Evolutionary conservation across 257 asterid species (phyloP).

Genomic region (Cynanchum wilfordii): DNA sequence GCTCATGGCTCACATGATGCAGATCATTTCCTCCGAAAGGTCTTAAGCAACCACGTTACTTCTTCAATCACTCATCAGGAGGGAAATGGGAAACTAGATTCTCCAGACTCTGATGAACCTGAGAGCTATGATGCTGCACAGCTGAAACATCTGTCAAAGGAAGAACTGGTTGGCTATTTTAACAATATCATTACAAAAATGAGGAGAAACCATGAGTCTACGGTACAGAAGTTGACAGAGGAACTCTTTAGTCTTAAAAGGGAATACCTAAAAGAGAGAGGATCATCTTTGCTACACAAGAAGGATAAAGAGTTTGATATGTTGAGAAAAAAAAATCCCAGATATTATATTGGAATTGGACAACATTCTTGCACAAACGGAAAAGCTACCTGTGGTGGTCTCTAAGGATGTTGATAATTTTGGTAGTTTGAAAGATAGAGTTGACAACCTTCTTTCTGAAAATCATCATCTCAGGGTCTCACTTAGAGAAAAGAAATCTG

Average conservation of each 20-base stretch:
- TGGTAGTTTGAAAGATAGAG: slow-evolving; percentile 40
- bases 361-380: slow-evolving; percentile 46
- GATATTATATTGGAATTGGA: slow-evolving; percentile 57
- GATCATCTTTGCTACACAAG: slow-evolving; percentile 38
- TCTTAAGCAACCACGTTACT: slow-evolving; percentile 33
- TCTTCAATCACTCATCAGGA: slow-evolving; percentile 30
- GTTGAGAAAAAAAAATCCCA: slow-evolving; percentile 58
- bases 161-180: slow-evolving; percentile 54
- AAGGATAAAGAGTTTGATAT: slow-evolving; percentile 67
- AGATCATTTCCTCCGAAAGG: slow-evolving; percentile 44
- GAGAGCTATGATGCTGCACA: slow-evolving; percentile 54
- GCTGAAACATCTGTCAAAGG: slow-evolving; percentile 50
- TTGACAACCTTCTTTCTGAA: slow-evolving; percentile 58
- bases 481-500: slow-evolving; percentile 46
- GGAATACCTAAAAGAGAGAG: slow-evolving; percentile 56
- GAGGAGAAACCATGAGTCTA: slow-evolving; percentile 78
- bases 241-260: slow-evolving; percentile 54
- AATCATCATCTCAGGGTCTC: slow-evolving; percentile 52
- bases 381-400: slow-evolving; percentile 39
- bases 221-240: slow-evolving; percentile 55
- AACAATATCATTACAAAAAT: slow-evolving; percentile 48
- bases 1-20: slow-evolving; percentile 64
- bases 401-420: slow-evolving; percentile 30
- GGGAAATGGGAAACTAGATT: slow-evolving; percentile 50
- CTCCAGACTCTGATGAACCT: slow-evolving; percentile 37